Base-by-base conservation (phyloP, 2,329 filamentous ascomycete species). In the Sclerotinia minor region DNA sequence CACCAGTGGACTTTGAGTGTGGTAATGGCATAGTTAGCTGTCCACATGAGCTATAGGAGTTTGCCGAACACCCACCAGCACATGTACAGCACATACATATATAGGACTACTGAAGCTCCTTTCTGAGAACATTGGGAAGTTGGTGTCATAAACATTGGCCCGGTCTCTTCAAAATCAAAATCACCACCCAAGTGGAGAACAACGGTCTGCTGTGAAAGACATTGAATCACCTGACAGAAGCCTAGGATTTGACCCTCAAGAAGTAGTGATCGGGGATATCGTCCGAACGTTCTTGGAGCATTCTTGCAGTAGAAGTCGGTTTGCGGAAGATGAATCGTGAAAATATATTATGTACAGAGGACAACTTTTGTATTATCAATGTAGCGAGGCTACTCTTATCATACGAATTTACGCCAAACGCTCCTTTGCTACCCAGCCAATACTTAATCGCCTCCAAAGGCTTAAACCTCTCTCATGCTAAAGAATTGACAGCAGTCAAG, bases 361-460 rank as follows among this genome's bases (percentile, higher is more conserved):
- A 54, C 47, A 64, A 64, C 61, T 64, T 64, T 64, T 64, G 49
- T 64, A 64, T 64, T 64, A 64, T 64, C 35, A 26, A 50, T 38
- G 45, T 63, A 50, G 59, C 59, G n/a, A 50, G n/a, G 24, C 61
- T 64, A 64, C 61, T 64, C n/a, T 32, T 35, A 60, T 63, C 58
- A 53, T 63, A 29, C 50, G n/a, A 61, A 44, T 29, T 32, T 67
- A 55, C 65, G 65, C 65, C 65, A 61, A 32, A 60, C 29, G 55
- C 65, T 67, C 65, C 65, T 24, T 66, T 67, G 65, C 55, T 60
- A 52, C 65, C 65, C 55, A 67, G 45, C 41, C 45, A 61, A 29
- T 67, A 41, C 15, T 8, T 45, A 21, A 41, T 65, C 38, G 32
- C 24, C 32, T 67, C 26, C 26, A 52, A 67, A 53, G 26, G 24